These are phyloP conservation scores for Guadua angustifolia DNA, from an alignment of 176 grass and related monocot species.

Conservation along the genomic window DNA sequence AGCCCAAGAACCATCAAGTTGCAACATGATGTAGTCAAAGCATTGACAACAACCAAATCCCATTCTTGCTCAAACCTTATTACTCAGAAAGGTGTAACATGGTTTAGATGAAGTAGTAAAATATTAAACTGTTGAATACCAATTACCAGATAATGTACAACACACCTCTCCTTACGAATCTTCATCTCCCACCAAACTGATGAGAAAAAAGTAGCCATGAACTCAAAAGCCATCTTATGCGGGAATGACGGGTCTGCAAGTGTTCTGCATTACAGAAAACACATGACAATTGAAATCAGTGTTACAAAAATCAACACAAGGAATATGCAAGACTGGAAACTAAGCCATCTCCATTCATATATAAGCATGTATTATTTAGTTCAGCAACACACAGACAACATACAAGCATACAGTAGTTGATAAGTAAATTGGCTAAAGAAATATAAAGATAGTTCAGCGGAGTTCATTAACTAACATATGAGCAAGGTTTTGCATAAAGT, in stretches of 20 bases:
- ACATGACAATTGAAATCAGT: neutral
- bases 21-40: conserved; percentile 78
- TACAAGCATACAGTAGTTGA: too few species aligned
- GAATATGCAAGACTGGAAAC: conserved; percentile 16
- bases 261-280: conserved; percentile 70
- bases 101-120: conserved; percentile 33
- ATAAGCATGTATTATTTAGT: neutral
- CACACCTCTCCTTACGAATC: conserved; percentile 86
- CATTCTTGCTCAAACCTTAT: conserved; percentile 91
- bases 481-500: too few species aligned
- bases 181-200: conserved; percentile 85
- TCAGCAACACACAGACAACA: too few species aligned
- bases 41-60: conserved; percentile 83
- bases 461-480: too few species aligned
- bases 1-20: conserved; percentile 90
- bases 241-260: conserved; percentile 92
- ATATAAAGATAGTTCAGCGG: too few species aligned
- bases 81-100: conserved; percentile 37
- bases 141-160: conserved; percentile 23
- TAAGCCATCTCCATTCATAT: conserved; percentile 16
- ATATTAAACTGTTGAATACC: conserved; percentile 26
- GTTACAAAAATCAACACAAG: neutral
- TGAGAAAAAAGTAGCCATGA: conserved; percentile 62
- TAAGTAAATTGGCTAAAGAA: too few species aligned
- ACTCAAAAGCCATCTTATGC: conserved; percentile 87